phyloP scores from a whole-genome alignment of 2,329 filamentous ascomycete species.

The Pochonia chlamydosporia region DNA sequence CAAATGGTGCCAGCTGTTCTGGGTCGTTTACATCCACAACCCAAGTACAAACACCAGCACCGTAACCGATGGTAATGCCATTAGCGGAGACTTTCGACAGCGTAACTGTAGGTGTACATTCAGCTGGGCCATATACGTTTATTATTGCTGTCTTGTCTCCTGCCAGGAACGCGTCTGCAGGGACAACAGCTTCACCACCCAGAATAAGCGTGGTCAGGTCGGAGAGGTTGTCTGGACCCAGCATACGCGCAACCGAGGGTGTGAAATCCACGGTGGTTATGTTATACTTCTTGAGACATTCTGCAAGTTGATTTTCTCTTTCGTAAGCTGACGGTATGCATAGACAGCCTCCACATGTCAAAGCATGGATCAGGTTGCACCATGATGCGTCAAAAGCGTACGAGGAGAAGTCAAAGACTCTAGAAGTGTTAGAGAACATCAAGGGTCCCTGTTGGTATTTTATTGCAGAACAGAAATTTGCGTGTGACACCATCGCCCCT shows the following conservation, averaged over 20 bases:
- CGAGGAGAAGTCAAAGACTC: constrained; percentile 13
- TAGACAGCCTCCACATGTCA: constrained; percentile 7
- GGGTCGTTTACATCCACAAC: constrained; percentile 21
- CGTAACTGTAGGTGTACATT: constrained; percentile 7
- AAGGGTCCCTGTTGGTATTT: constrained; percentile 7
- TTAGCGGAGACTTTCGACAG: neutral
- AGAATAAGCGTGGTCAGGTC: constrained; percentile 12
- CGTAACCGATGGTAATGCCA: neutral
- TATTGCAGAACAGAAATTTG: constrained; percentile 13
- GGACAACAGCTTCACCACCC: constrained; percentile 11
- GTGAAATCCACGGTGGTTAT: constrained; percentile 13
- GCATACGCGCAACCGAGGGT: constrained; percentile 12
- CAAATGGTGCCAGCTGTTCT: constrained; percentile 17
- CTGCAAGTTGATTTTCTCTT: constrained; percentile 8
- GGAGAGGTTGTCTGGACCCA: constrained; percentile 5
- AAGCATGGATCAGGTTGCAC: constrained; percentile 7
- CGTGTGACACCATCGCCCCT: constrained; percentile 17
- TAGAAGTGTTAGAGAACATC: constrained; percentile 1
- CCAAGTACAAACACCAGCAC: constrained; percentile 15
- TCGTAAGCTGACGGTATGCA: constrained; percentile 9
- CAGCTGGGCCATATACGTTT: constrained; percentile 17
- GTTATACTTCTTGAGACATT: constrained; percentile 6
- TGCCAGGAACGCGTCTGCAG: constrained; percentile 5
- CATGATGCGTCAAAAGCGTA: constrained; percentile 13
- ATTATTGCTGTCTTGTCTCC: constrained; percentile 10